Conservation (phyloP, 2,329 filamentous ascomycete genomes). For the Fusarium sp. region DNA sequence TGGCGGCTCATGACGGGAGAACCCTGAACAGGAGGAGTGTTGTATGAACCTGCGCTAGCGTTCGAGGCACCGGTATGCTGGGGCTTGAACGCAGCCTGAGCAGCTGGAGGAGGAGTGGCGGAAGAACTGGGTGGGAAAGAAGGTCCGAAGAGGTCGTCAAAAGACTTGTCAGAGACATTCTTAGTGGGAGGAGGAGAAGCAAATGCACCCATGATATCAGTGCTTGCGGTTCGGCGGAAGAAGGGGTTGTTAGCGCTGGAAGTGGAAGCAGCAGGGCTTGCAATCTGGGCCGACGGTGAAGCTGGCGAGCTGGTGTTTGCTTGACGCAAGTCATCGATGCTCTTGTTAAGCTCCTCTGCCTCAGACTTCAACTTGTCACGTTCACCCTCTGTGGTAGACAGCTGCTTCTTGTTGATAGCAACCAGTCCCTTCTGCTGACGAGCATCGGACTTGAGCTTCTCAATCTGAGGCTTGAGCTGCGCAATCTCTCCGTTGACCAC, state of each 20-base stretch:
- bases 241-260: conserved; percentile 93
- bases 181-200: conserved; percentile 57
- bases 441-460: conserved; percentile 91
- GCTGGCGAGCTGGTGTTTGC: conserved; percentile 63
- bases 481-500: conserved; percentile 84
- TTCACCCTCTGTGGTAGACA: conserved; percentile 88
- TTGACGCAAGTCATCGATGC: conserved; percentile 68
- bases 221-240: conserved; percentile 78
- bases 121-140: conserved; percentile 63
- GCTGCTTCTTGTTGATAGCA: conserved; percentile 98
- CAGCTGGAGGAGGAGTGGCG: conserved; percentile 58
- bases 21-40: conserved; percentile 65
- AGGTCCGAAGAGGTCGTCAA: conserved; percentile 88
- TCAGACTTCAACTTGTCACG: conserved; percentile 88
- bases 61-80: conserved; percentile 69
- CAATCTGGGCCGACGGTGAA: conserved; percentile 62
- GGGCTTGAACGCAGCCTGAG: conserved; percentile 55
- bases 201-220: conserved; percentile 68
- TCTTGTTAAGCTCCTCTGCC: conserved; percentile 74
- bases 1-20: conserved; percentile 72
- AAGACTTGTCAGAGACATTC: conserved; percentile 72
- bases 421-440: conserved; percentile 96
- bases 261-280: conserved; percentile 75
- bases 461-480: conserved; percentile 87
- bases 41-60: conserved; percentile 62